Base-by-base conservation (phyloP, 306 rosid species). In the Oxytropis ochrocephala region DNA sequence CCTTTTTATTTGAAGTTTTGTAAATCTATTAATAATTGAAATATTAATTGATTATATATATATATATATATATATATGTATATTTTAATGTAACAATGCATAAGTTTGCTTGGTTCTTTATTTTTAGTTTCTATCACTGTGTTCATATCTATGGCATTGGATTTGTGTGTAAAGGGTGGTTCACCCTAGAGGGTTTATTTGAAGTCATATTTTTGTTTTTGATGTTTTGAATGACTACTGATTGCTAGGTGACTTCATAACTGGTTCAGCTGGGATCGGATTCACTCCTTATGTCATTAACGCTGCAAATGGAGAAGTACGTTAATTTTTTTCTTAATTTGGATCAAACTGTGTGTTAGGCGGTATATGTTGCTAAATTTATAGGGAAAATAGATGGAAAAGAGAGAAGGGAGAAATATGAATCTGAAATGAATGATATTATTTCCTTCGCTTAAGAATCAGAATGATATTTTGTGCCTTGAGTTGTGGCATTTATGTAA, bases 271-370 rank as follows among this genome's bases (percentile, higher is more conserved):
- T 60, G 96, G 97, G 75, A 81, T 80, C 78, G 96, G 96, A 58
- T 91, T 94, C 80, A 85, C 96, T 64, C 95, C 99, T n/a, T 91
- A 88, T 85, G 66, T 88, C 78, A 87, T 94, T 82, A 70, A 80
- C 75, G 80, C 91, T 75, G 89, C 85, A 62, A 49, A 75, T 67
- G 96, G 99, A 85, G 99, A 94, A 87, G 97, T 94, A 88, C 75
- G 85, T 50, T 29, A n/a, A 24, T 54, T 66, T 66, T 51, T 57
- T 64, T 69, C 62, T 69, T 32, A 51, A 71, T 50, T 49, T 65
- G 39, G 60, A 42, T 42, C 3, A 2, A 19, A 52, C 4, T 21
- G 42, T 16, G 36, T 61, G 53, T 11, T 53, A 27, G 9, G 24
- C 14, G 32, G 17, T 79, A 51, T 46, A 18, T 16, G 54, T 43